Evolutionary conservation across 2,329 filamentous ascomycete genomes (phyloP), one percentile per base, ranked within the genome.

Genomic region (Neonectria sp.): DNA sequence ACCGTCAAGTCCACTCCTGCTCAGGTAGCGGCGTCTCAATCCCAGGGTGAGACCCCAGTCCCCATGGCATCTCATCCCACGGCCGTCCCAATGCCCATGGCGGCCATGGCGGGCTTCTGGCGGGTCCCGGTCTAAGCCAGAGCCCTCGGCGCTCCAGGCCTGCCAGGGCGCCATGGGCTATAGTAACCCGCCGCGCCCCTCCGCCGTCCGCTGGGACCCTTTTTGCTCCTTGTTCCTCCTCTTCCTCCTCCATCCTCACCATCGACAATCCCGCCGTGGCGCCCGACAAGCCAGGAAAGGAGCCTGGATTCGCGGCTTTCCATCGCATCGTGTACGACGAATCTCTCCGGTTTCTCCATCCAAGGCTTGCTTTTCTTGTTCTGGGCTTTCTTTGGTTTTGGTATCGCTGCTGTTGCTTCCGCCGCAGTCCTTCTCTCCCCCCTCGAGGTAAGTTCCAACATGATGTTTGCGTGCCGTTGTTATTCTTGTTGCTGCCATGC

Each of bases 121-220:
- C 63, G 63, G 63, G 63, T 65, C 63, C 49, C 21, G 25, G 59
- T 45, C 63, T 65, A 45, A 51, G 55, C 40, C 62, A 57, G 60
- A 29, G 33, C 49, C 56, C 48, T 60, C 56, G 63, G 40, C 43
- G 51, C 53, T 59, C 58, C 31, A 45, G 61, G 55, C 61, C 46
- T 63, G 53, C 52, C 53, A 63, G 60, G 60, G 51, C 51, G 67
- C 60, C 69, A 63, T 68, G 65, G 65, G 69, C 64, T 76, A 75
- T 73, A 75, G 71, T 73, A 73, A 73, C 63, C 69, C 67, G 63
- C 69, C 56, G 55, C 68, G 67, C 70, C 74, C 74, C 74, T 73
- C 72, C 70, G 69, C 62, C 68, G 53, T 59, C 62, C 43, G 59
- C 70, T 60, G 55, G 71, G 68, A 72, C 71, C 68, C 69, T 66